Percentiles rank a stretch among this genome's conserved stretches.
These are phyloP conservation scores for Pseudocercospora fijiensis DNA, from an alignment of 2,329 filamentous ascomycete species.

Conservation along the genomic window DNA sequence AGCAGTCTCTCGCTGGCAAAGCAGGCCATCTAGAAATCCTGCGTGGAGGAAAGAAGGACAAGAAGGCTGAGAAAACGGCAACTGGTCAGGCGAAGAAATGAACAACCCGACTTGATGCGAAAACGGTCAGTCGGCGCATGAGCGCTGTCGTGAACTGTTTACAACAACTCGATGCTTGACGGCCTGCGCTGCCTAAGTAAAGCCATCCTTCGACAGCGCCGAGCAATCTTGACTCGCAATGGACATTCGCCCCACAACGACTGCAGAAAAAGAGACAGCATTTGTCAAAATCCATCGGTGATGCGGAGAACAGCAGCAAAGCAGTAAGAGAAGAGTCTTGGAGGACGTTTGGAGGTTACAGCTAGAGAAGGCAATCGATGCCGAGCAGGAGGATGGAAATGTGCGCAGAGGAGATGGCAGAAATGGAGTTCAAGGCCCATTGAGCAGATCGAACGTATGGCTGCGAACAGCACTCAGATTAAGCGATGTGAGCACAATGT, in stretches of 20 bases:
- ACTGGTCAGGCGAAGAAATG: not conserved
- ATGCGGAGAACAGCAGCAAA: not conserved
- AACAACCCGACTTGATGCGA: not conserved
- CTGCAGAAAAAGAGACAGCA: not conserved
- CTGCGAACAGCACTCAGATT: not conserved
- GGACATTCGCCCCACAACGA: not conserved
- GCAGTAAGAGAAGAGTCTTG: not conserved
- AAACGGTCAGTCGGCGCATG: not conserved
- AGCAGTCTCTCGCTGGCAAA: constrained; percentile 63
- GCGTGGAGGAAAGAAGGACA: constrained; percentile 64
- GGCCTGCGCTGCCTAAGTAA: no score
- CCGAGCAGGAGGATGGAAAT: not conserved
- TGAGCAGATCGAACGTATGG: not conserved
- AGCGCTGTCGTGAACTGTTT: not conserved
- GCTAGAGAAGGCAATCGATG: not conserved
- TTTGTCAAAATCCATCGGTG: not conserved
- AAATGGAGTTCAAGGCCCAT: not conserved
- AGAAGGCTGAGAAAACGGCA: constrained; percentile 31
- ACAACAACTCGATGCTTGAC: not conserved
- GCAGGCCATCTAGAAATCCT: constrained; percentile 70
- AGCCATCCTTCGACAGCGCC: not conserved
- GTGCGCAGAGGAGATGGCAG: not conserved
- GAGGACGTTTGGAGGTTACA: no score
- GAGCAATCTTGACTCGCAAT: not conserved
- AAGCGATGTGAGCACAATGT: not conserved